Base-by-base conservation (phyloP, 768 basidiomycete species). In the Tylopilus rubrobrunneus region DNA sequence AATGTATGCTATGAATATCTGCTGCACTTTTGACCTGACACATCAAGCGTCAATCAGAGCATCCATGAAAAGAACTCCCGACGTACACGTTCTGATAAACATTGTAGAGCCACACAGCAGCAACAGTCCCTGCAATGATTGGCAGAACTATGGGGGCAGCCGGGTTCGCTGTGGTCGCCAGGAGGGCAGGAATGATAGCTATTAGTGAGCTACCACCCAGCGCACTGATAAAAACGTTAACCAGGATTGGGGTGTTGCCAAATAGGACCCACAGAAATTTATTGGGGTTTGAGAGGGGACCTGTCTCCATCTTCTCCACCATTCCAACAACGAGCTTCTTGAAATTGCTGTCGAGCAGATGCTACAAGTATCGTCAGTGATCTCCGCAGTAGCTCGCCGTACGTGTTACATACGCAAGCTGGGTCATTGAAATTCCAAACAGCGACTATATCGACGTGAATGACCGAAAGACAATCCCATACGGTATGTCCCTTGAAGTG, bases 401-500 rank as follows among this genome's bases (percentile, higher is more conserved):
- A 17, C 9, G 21, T 14, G 12, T 39, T 23, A 27, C 51, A 45
- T 28, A 52, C 34, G 4, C 37, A 15, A 21, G 37, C n/a, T 4
- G 39, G 48, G 39, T 49, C 48, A 29, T 49, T 49, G 29, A 48
- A 47, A 31, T 48, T 52, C 45, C 45, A 52, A 23, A 48, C 45
- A 3, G 37, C 37, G 7, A 47, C 29, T 11, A 47, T 48, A 17
- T 52, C 51, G 3, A 21, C 10, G 7, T 41, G 51, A 5, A 52
- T 40, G 5, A 52, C 45, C 25, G 37, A 48, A 33, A 40, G 37
- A 23, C 37, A 41, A 2, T 48, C 51, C 37, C 23, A 15, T 5
- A 52, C 48, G 7, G 37, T 25, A 11, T 25, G 45, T n/a, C 39
- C 29, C 7, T 9, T 29, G 12, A 40, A 49, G n/a, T 34, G 12